Percentiles rank a stretch among this genome's conserved stretches.
Evolutionary conservation across 108 stramenopile genomes (phyloP).

Genomic region (Pseudonitzschia multistriata): DNA sequence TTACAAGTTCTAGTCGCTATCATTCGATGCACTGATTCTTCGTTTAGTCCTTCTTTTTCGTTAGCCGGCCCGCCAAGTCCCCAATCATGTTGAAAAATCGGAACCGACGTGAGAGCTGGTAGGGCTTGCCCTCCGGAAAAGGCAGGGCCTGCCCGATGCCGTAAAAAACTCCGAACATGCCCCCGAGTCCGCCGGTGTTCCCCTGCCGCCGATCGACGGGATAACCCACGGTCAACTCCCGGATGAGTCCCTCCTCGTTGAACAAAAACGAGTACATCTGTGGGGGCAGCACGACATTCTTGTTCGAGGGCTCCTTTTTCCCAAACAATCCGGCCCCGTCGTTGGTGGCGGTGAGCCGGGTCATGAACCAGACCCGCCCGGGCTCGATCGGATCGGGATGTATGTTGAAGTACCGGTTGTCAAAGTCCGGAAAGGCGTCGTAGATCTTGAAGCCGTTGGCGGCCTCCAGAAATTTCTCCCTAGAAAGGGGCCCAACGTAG

Average conservation of each 20-base stretch:
- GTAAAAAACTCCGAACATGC: conserved; percentile 80
- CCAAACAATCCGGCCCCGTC: conserved; percentile 42
- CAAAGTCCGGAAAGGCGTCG: conserved; percentile 58
- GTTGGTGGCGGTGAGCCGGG: conserved; percentile 26
- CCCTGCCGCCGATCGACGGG: conserved; percentile 73
- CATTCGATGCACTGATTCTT: too few species aligned
- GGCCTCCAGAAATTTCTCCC: conserved; percentile 62
- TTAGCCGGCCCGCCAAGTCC: neutral
- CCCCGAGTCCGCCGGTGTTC: conserved; percentile 83
- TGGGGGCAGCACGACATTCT: conserved; percentile 50
- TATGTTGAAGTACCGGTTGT: conserved; percentile 49
- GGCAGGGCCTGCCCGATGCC: conserved; percentile 71
- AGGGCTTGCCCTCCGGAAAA: conserved; percentile 70
- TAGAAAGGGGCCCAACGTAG: conserved; percentile 64
- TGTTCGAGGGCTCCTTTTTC: conserved; percentile 34
- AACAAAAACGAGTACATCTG: conserved; percentile 44
- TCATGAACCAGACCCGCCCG: conserved; percentile 60
- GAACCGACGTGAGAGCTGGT: conserved; percentile 58
- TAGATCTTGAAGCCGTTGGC: conserved; percentile 51
- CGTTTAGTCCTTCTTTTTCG: conserved; percentile 5
- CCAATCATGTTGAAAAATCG: conserved; percentile 17
- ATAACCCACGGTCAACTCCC: conserved; percentile 70
- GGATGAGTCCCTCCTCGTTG: conserved; percentile 55
- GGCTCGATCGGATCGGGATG: conserved; percentile 66
- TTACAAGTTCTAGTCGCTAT: too few species aligned